Conservation (phyloP, 345 rosid genomes). For the Euphorbia peplus region DNA sequence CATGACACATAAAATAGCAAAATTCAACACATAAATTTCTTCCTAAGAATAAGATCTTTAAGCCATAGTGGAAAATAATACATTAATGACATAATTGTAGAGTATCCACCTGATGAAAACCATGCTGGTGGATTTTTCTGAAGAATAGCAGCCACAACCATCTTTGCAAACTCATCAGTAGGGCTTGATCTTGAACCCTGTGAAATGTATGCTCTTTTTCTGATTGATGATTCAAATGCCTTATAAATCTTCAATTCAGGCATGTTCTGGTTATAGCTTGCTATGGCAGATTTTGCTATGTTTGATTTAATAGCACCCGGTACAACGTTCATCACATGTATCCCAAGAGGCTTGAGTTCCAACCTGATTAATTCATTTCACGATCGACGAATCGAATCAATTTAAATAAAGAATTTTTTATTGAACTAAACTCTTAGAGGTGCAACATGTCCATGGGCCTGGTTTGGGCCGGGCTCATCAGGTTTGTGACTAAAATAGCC, state of each 20-base stretch:
- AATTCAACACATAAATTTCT: conserved; percentile 11
- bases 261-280: conserved; percentile 53
- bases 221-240: conserved; percentile 58
- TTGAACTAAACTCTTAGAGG: too few relatives aligned
- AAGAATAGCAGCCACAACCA: conserved; percentile 52
- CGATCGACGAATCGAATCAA: background rate
- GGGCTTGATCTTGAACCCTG: conserved; percentile 59
- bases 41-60: conserved; percentile 52
- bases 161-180: conserved; percentile 62
- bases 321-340: conserved; percentile 64
- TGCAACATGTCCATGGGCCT: too few relatives aligned
- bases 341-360: conserved; percentile 78
- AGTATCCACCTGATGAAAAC: conserved; percentile 66
- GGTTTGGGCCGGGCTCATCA: too few relatives aligned
- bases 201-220: conserved; percentile 50
- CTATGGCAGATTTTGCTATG: conserved; percentile 57
- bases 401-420: too few relatives aligned
- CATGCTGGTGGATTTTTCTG: conserved; percentile 72
- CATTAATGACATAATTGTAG: conserved; percentile 48
- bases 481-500: too few relatives aligned
- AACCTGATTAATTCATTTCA: conserved; percentile 57
- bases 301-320: conserved; percentile 86
- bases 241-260: conserved; percentile 79
- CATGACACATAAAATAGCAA: too few relatives aligned
- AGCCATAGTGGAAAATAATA: conserved; percentile 63